Evolutionary conservation across 2,329 filamentous ascomycete genomes (phyloP).

Genomic region (Penicillium sp.): DNA sequence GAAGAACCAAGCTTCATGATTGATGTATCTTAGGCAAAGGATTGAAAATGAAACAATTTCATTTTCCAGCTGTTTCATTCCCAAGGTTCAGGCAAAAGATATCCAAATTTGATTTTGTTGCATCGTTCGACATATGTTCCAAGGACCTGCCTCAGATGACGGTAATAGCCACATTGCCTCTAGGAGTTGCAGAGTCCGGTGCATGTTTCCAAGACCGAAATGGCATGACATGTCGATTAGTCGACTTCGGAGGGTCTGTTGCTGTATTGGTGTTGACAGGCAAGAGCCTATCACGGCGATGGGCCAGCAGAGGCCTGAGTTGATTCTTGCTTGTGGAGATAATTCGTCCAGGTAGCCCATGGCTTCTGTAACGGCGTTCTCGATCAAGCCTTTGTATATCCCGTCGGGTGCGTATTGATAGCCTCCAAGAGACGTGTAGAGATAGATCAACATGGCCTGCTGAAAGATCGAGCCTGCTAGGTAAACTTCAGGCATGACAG

Average conservation of each 20-base stretch:
- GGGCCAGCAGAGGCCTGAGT: slow-evolving; percentile 38
- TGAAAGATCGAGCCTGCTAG: slow-evolving; percentile 47
- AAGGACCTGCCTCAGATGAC: slow-evolving; percentile 37
- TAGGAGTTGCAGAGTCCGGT: slow-evolving; percentile 43
- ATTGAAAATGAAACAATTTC: slow-evolving; percentile 5
- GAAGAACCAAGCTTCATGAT: slow-evolving; percentile 42
- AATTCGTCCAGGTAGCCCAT: slow-evolving; percentile 27
- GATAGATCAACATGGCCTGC: slow-evolving; percentile 46
- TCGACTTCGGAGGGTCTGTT: slow-evolving; percentile 30
- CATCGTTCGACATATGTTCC: slow-evolving; percentile 49
- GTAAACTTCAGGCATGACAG: slow-evolving; percentile 38
- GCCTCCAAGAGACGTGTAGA: slow-evolving; percentile 31
- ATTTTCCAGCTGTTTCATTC: background rate
- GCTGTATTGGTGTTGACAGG: slow-evolving; percentile 19
- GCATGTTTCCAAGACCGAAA: slow-evolving; percentile 49
- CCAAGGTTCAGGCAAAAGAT: slow-evolving; percentile 48
- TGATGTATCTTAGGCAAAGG: slow-evolving; percentile 8
- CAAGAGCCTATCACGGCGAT: slow-evolving; percentile 33
- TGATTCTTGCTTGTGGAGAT: slow-evolving; percentile 27
- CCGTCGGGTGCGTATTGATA: slow-evolving; percentile 26
- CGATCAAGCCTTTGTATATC: slow-evolving; percentile 27
- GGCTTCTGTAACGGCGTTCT: slow-evolving; percentile 26
- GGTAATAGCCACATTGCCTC: slow-evolving; percentile 45
- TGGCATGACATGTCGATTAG: slow-evolving; percentile 24
- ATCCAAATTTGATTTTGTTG: slow-evolving; percentile 49